These are phyloP conservation scores for Ascocoryne sarcoides DNA, from an alignment of 2,329 filamentous ascomycete genomes.

Conservation along the genomic window DNA sequence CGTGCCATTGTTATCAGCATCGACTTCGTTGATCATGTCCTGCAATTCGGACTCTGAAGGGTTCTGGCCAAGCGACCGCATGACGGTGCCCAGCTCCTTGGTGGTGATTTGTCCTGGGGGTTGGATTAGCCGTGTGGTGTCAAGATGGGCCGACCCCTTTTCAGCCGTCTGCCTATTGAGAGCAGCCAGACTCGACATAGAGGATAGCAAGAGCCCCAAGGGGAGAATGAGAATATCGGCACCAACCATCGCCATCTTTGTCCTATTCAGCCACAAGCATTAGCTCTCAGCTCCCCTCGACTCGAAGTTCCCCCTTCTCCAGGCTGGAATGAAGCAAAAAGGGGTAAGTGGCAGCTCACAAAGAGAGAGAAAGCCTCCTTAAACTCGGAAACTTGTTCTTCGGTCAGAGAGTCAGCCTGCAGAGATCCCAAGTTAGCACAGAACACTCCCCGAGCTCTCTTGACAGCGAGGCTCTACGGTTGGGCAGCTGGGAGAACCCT, in stretches of 20 bases:
- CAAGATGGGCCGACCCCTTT: too few species aligned
- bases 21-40: slow-evolving; percentile 92
- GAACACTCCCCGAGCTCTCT: too few species aligned
- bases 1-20: slow-evolving; percentile 86
- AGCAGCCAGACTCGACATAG: not conserved
- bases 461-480: not conserved
- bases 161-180: too few species aligned
- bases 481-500: not conserved
- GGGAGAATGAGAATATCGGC: slow-evolving; percentile 3
- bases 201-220: not conserved
- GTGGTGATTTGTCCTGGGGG: slow-evolving; percentile 76
- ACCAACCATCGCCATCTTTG: slow-evolving; percentile 87
- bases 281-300: slow-evolving; percentile 18
- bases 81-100: slow-evolving; percentile 83
- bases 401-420: slow-evolving; percentile 94
- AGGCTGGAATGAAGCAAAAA: not conserved
- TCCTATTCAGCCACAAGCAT: slow-evolving; percentile 45
- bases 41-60: slow-evolving; percentile 83
- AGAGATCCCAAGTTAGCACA: slow-evolving; percentile 11
- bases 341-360: slow-evolving; percentile 53
- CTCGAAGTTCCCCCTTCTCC: not conserved
- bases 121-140: slow-evolving; percentile 13
- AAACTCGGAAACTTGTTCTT: slow-evolving; percentile 99
- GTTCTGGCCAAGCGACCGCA: slow-evolving; percentile 85
- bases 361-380: slow-evolving; percentile 99